These are phyloP conservation scores for Grosmannia serpens DNA, from an alignment of 2,329 filamentous ascomycete genomes.

Conservation along the genomic window DNA sequence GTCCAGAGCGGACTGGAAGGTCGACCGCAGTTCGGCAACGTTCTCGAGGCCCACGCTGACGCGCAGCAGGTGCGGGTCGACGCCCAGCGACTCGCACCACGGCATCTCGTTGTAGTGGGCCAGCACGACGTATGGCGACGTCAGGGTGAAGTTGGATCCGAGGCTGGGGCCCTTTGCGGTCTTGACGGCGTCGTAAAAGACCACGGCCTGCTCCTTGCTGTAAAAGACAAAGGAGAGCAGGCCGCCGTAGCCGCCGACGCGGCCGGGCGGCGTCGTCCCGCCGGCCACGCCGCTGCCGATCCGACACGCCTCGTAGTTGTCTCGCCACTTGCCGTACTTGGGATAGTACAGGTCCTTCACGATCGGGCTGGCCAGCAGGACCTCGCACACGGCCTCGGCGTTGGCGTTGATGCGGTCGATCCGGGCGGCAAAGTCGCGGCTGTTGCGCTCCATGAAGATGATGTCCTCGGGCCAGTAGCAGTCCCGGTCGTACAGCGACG, in stretches of 20 bases:
- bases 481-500: conserved; percentile 59
- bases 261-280: conserved; percentile 33
- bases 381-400: conserved; percentile 68
- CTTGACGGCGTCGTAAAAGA: conserved; percentile 76
- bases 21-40: conserved; percentile 47
- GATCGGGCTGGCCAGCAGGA: conserved; percentile 47
- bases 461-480: conserved; percentile 91
- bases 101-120: conserved; percentile 86
- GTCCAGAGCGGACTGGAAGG: conserved; percentile 59
- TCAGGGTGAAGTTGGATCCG: conserved; percentile 92
- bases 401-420: conserved; percentile 79
- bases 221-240: conserved; percentile 77
- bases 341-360: conserved; percentile 83
- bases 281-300: conserved; percentile 37
- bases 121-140: conserved; percentile 80
- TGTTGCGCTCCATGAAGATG: conserved; percentile 93
- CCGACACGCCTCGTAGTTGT: conserved; percentile 64
- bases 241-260: conserved; percentile 76
- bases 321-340: conserved; percentile 47
- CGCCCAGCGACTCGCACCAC: conserved; percentile 77
- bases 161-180: conserved; percentile 90
- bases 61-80: conserved; percentile 68
- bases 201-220: conserved; percentile 54
- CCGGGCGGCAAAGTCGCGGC: conserved; percentile 74
- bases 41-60: conserved; percentile 89